Percentiles rank a stretch among this genome's conserved stretches.
These are phyloP conservation scores for Deuterostichococcus epilithicus DNA, from an alignment of 139 green algal genomes.

Conservation along the genomic window DNA sequence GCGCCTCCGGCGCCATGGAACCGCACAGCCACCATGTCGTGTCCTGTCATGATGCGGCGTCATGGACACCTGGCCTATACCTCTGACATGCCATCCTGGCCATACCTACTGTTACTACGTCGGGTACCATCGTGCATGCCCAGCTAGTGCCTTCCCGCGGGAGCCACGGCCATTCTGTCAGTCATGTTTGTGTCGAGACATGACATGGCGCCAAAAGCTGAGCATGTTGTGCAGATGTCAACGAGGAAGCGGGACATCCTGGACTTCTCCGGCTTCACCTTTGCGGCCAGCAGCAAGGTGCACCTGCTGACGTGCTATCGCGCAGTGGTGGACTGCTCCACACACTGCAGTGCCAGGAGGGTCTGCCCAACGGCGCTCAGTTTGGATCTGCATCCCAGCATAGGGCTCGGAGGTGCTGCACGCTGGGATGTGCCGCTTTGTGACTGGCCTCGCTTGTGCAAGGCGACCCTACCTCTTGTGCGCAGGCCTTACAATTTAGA, in stretches of 20 bases:
- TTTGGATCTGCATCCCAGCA: neutral
- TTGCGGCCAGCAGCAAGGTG: conserved; percentile 36
- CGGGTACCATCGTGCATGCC: no score
- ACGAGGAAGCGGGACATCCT: conserved; percentile 56
- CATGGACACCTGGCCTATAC: no score
- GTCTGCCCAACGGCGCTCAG: no score
- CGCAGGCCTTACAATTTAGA: neutral
- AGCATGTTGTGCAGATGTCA: neutral
- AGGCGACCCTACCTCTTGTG: neutral
- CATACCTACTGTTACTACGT: neutral
- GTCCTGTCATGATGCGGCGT: no score
- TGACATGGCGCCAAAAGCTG: neutral
- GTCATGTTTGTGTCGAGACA: neutral
- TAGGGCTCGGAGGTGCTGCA: neutral
- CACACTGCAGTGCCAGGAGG: neutral
- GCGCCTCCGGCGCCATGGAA: no score
- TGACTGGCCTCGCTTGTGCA: neutral
- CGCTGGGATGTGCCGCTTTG: neutral
- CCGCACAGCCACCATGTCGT: no score
- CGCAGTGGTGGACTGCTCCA: neutral
- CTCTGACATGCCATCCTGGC: neutral
- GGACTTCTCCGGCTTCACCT: conserved; percentile 61
- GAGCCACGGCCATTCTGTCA: neutral
- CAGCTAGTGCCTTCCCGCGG: neutral
- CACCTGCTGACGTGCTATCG: neutral